These are phyloP conservation scores for Inga leiocalycina DNA, from an alignment of 306 rosid genomes.

Conservation along the genomic window DNA sequence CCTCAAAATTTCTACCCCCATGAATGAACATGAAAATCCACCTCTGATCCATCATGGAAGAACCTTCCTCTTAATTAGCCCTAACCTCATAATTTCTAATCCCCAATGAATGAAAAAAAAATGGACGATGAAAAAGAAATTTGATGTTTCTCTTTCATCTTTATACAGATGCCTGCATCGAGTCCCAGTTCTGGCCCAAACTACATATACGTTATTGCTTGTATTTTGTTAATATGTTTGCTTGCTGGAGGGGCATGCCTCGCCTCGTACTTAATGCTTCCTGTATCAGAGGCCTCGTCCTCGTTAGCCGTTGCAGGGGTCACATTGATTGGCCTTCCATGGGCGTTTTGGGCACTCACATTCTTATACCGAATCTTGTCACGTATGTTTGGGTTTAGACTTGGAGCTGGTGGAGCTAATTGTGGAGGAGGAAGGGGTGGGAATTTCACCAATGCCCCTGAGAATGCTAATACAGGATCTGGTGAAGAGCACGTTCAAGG, in stretches of 20 bases:
- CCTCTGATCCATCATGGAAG: too few species aligned
- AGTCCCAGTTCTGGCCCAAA: conserved; percentile 53
- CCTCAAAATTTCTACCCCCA: too few species aligned
- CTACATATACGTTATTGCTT: conserved; percentile 59
- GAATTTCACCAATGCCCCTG: not conserved
- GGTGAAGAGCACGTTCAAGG: not conserved
- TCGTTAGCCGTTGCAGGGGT: conserved; percentile 67
- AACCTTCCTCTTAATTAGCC: not conserved
- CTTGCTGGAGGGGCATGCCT: conserved; percentile 68
- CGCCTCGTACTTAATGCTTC: conserved; percentile 46
- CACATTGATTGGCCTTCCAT: conserved; percentile 68
- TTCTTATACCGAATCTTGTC: conserved; percentile 62
- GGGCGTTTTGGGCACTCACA: conserved; percentile 79
- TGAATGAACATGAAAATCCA: not conserved
- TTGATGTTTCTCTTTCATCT: conserved; percentile 10
- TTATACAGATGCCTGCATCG: conserved; percentile 52
- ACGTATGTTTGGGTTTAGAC: conserved; percentile 51
- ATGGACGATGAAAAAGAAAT: conserved; percentile 47
- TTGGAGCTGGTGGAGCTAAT: not conserved
- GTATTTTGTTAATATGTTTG: conserved; percentile 46
- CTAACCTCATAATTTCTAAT: not conserved
- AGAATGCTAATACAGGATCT: conserved; percentile 23
- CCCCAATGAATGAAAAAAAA: not conserved
- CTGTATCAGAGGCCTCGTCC: conserved; percentile 37
- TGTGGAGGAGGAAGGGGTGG: not conserved